phyloP scores from a whole-genome alignment of 108 stramenopile species.

The Nannochloropsis oceanica region DNA sequence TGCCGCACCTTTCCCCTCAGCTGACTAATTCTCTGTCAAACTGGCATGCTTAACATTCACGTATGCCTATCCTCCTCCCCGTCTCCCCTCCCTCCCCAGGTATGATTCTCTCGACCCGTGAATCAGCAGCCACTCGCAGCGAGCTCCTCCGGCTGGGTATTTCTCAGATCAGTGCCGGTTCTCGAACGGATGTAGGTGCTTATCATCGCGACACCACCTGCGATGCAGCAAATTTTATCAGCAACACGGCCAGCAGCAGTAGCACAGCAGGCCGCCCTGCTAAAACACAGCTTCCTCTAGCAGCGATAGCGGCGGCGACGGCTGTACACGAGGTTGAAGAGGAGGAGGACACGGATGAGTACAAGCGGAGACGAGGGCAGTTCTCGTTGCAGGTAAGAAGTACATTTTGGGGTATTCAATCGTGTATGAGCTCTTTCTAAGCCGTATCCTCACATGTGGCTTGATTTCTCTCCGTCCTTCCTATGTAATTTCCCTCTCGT shows the following conservation, averaged over 20 bases:
- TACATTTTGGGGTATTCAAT: background rate
- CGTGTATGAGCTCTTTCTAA: background rate
- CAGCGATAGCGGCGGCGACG: background rate
- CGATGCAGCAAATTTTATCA: background rate
- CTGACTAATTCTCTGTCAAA: no score
- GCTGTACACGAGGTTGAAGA: background rate
- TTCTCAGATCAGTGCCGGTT: background rate
- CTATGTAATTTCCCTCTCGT: background rate
- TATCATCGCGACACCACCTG: background rate
- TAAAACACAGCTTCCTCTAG: background rate
- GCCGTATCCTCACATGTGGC: background rate
- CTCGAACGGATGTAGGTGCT: background rate
- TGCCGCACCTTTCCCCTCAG: no score
- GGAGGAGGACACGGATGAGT: background rate
- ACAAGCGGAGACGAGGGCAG: background rate
- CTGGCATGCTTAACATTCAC: no score
- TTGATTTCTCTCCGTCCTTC: background rate
- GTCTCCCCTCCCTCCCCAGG: background rate
- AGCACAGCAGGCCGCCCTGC: background rate
- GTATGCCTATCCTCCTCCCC: background rate
- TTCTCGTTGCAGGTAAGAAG: background rate
- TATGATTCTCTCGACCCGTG: background rate
- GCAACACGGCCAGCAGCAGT: background rate
- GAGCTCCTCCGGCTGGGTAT: background rate
- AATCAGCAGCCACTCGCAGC: background rate